Evolutionary conservation across 305 asterid genomes (phyloP), one percentile per base, ranked within the genome.

Genomic region (Withania somnifera): DNA sequence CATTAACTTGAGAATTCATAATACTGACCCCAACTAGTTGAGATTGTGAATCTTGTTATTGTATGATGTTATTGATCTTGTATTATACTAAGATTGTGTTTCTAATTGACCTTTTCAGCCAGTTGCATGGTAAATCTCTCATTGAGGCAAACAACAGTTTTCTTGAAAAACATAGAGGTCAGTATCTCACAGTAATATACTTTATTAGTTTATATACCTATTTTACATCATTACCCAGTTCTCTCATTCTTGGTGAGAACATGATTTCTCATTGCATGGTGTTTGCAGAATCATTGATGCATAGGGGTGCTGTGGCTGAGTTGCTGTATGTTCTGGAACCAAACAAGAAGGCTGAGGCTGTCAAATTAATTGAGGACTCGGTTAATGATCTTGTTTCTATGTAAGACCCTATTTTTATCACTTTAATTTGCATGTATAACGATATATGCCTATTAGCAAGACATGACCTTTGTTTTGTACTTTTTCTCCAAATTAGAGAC

Each of bases 281-380:
- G 77, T 84, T 81, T 83, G 85, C 92, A 97, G 99, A 90, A 85
- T 92, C 97, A 8, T 82, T 94, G 90, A 87, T 85, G 86, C 98
- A 94, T 85, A 94, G 98, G 86, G 96, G 95, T 77, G 97, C 97
- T 79, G 98, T 81, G 66, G 99, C 98, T 14, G 99, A 97, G 91
- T 89, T 93, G 98, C 84, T 91, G n/a, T 89, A 87, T 89, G 88
- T 93, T 86, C 82, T 92, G 83, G 98, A 95, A 79, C 96, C 98
- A 80, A 92, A 82, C 88, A 95, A 90, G 92, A 95, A 90, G 88
- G 84, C 86, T 30, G 97, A 97, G 84, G 97, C 97, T 79, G 69
- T 90, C 79, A 91, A 88, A 79, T 89, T 94, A 88, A 91, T 97
- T 83, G 97, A 91, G 88, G 98, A 93, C 81, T 94, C 97, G 56